Base-by-base conservation (phyloP, 441 rosid species). In the Aleurites moluccanus region DNA sequence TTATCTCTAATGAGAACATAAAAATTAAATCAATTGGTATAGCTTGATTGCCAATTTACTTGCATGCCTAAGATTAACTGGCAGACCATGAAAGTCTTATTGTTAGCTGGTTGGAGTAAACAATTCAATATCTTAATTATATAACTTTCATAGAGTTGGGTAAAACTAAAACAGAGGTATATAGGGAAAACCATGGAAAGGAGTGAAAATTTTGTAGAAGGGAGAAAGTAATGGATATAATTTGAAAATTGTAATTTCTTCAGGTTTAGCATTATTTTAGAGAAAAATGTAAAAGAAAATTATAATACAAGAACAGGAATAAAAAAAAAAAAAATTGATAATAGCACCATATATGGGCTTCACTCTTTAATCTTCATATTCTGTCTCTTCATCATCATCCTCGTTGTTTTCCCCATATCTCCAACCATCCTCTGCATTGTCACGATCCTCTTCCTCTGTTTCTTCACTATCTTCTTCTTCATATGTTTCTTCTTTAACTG, bases 401-500 rank as follows among this genome's bases (percentile, higher is more conserved):
- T 91, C 95, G 1, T 90, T 87, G 80, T 88, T 88, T 53, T 86
- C 90, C 1, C 88, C 87, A 67, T 85, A 91, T 70, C 92, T 87
- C 94, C 92, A 95, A 47, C 96, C 93, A 73, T 89, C 97, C 27
- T 92, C 97, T 44, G 83, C 83, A 67, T 90, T 90, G 45, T 93
- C 96, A 30, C 88, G 85, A 72, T 82, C 84, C 62, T 95, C 84
- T 64, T 94, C 93, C 85, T 91, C 92, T 0, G 99, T 92, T 80
- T 94, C 98, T 79, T 91, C 92, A n/a, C 94, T 88, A 68, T 91
- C 99, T 82, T 92, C 94, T 85, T 91, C 96, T 81, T 86, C 93
- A 1, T 82, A 86, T 20, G 68, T 76, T 40, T 86, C 88, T 77
- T 86, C 96, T 77, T 87, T 88, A 5, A 72, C 82, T 21, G 84